Base-by-base conservation (phyloP, 2,329 filamentous ascomycete genomes). In the Bipolaris victoriae region DNA sequence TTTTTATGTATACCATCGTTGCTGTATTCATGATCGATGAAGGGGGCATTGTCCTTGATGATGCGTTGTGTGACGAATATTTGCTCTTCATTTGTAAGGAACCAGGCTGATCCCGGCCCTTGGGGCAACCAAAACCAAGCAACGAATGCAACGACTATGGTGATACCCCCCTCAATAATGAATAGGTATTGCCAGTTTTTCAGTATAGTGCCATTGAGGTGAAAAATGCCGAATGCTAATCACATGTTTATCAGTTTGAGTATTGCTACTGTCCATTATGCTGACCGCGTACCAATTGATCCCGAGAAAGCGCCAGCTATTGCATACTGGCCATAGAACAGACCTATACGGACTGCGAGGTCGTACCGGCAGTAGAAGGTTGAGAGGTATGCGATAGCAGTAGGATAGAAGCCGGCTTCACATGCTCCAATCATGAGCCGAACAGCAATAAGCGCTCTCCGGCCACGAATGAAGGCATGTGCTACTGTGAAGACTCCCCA, bases 371-470 rank as follows among this genome's bases (percentile, higher is more conserved):
- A 68, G 54, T 83, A 82, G 49, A 86, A 85, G 0, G 81, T 76
- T 0, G 83, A 80, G 3, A 83, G 68, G 60, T 83, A 86, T 63
- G 83, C 84, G 3, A 85, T 80, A 16, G 81, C 79, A 0, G 81
- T 78, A 6, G 83, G 80, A 55, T 84, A 84, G 71, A 85, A 86
- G 0, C 81, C 84, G 0, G 82, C 83, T 69, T 87, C 84, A 33
- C 71, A 75, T 7, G 73, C 67, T 33, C 82, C 76, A 7, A 84
- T 62, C 55, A 68, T 54, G 0, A 71, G 48, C 20, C 67, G 55
- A 20, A 68, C 43, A 26, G 63, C 56, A 20, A 70, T 62, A n/a
- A 71, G 59, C 13, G 64, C 58, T 4, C 40, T 35, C 10, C 57
- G 55, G 3, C 58, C 65, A 36, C 52, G 63, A 31, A 70, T 63